Evolutionary conservation across 2,329 filamentous ascomycete genomes (phyloP).

Genomic region (Cryphonectria japonica): DNA sequence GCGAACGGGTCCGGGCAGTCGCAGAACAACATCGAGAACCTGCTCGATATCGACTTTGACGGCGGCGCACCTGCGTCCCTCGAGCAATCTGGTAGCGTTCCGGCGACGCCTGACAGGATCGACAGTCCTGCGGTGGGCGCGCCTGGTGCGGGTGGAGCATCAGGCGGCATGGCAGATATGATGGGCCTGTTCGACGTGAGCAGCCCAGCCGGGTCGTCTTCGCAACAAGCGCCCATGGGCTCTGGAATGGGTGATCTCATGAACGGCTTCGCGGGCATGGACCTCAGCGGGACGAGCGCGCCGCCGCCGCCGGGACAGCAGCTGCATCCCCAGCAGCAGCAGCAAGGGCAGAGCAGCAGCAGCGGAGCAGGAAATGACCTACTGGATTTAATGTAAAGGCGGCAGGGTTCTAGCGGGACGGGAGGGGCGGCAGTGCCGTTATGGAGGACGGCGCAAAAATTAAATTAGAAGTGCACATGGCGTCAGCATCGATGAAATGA

Average conservation of each 20-base stretch:
- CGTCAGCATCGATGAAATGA: conserved; percentile 18
- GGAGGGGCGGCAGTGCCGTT: not conserved
- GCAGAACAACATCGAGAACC: conserved; percentile 87
- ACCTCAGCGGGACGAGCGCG: conserved; percentile 68
- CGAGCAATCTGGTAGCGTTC: conserved; percentile 53
- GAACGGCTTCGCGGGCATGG: conserved; percentile 83
- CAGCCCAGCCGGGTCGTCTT: conserved; percentile 48
- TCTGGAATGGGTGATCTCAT: conserved; percentile 79
- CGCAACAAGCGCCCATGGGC: conserved; percentile 34
- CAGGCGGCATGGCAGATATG: conserved; percentile 63
- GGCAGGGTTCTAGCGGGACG: not conserved
- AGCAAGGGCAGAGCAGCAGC: conserved; percentile 48
- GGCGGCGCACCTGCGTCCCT: conserved; percentile 89
- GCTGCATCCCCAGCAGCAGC: conserved; percentile 44
- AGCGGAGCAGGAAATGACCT: conserved; percentile 61
- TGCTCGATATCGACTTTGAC: conserved; percentile 72
- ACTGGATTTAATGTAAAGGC: conserved; percentile 56
- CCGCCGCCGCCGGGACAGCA: conserved; percentile 68
- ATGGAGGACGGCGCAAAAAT: conserved; percentile 7
- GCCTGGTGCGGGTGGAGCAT: conserved; percentile 41
- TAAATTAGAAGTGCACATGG: conserved; percentile 19
- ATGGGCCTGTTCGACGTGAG: conserved; percentile 69
- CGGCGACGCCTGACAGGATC: conserved; percentile 70
- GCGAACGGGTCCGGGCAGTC: conserved; percentile 58
- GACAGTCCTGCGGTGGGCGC: conserved; percentile 58